phyloP scores from a whole-genome alignment of 768 basidiomycete genomes.

The Rhizopogon sp. region DNA sequence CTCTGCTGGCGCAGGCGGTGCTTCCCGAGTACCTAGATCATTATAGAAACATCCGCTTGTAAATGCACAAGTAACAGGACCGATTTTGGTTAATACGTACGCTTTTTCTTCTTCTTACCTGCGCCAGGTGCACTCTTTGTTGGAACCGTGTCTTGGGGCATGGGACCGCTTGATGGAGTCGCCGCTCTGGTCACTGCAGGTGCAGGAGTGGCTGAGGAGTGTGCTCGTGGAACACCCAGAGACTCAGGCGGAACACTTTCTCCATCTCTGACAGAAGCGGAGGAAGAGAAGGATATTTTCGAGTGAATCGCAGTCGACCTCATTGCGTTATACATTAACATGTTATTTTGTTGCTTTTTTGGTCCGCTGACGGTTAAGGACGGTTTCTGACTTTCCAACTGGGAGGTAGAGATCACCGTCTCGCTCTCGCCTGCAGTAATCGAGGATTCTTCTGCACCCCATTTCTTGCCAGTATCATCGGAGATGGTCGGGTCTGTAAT shows the following conservation, averaged over 20 bases:
- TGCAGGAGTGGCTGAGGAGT: constrained; percentile 32
- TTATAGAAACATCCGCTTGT: constrained; percentile 1
- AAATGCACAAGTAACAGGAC: neutral
- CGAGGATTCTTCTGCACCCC: constrained; percentile 23
- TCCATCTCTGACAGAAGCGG: constrained; percentile 24
- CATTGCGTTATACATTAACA: constrained; percentile 75
- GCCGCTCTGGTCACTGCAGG: constrained; percentile 24
- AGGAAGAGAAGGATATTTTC: constrained; percentile 44
- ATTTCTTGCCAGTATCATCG: constrained; percentile 38
- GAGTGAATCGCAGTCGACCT: constrained; percentile 71
- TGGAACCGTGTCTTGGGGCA: constrained; percentile 39
- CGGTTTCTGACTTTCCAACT: constrained; percentile 17
- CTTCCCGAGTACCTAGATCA: constrained; percentile 12
- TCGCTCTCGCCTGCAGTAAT: constrained; percentile 17
- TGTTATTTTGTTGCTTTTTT: constrained; percentile 62
- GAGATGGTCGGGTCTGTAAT: constrained; percentile 53
- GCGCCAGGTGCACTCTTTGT: constrained; percentile 45
- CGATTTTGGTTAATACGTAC: constrained; percentile 33
- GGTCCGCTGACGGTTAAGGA: constrained; percentile 22
- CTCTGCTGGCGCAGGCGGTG: no score
- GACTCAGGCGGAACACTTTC: constrained; percentile 24
- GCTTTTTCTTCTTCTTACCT: constrained; percentile 74
- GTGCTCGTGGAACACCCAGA: constrained; percentile 15
- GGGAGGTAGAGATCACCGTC: constrained; percentile 7
- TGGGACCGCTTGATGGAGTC: constrained; percentile 30